Evolutionary conservation across 1,284 basidiomycete genomes (phyloP), one percentile per base, ranked within the genome.

Genomic region (Malassezia obtusa): DNA sequence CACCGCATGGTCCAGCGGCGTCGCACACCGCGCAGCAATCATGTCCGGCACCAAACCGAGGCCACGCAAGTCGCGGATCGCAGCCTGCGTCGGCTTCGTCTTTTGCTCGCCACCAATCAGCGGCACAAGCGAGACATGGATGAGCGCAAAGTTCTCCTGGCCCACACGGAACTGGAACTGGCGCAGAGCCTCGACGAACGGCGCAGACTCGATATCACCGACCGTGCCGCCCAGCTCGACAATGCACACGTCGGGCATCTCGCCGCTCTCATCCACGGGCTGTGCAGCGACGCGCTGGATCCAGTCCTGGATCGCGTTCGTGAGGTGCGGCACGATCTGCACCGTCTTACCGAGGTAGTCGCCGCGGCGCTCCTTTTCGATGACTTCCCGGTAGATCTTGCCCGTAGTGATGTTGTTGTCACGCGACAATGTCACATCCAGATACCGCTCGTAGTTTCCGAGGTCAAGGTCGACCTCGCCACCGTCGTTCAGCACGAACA

Each of bases 331-430:
- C 8, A 98, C 88, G 67, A 98, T 95, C 84, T 96, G 77, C 5
- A 98, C 92, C 0, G 94, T 96, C 79, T 94, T 95, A 49, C 94
- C 94, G 43, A 98, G 81, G 77, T 96, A 98, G 74, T 96, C 90
- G 64, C 92, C 94, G 69, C 86, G 83, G 58, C 92, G 80, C 88
- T 98, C 92, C 75, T 86, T 89, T 73, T 96, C 91, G 61, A 98
- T 98, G 50, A 98, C 92, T 66, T 96, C 84, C 57, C 84, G 81
- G 76, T 98, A 98, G 52, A 98, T 90, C 79, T 98, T 98, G 45
- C 92, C 92, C 2, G 92, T 98, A 24, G 92, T 98, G 70, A 98
- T 88, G 76, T 98, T 98, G 78, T 98, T 96, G 74, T 98, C 89
- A 57, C 84, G 82, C 39, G 86, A 86, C 33, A 98, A 79, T 0